phyloP scores from a whole-genome alignment of 1,284 basidiomycete genomes.

The Tausonia pullulans region DNA sequence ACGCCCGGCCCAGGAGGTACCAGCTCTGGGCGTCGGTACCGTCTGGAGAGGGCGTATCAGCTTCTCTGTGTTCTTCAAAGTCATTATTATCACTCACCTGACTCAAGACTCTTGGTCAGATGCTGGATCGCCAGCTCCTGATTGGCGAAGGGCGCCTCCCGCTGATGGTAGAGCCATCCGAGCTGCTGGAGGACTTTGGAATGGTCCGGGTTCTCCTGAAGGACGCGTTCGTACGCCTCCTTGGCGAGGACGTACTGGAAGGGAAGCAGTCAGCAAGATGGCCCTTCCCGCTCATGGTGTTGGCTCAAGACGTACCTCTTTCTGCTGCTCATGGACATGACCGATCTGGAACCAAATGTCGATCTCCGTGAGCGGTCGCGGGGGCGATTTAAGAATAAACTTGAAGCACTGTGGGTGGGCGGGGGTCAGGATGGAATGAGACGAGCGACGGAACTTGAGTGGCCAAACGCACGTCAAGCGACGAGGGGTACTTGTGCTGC shows the following conservation, averaged over 20 bases:
- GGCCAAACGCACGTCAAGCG: constrained; percentile 46
- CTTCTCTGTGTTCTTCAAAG: not conserved
- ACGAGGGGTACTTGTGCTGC: constrained; percentile 80
- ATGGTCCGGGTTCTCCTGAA: constrained; percentile 83
- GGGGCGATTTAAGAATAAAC: constrained; percentile 89
- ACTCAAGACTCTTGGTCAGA: constrained; percentile 86
- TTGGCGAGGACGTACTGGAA: constrained; percentile 71
- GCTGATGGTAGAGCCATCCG: constrained; percentile 94
- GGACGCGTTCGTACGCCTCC: constrained; percentile 94
- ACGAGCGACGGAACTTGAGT: not conserved
- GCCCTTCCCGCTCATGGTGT: not conserved
- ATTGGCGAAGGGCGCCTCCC: constrained; percentile 85
- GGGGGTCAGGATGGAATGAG: not conserved
- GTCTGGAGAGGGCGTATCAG: constrained; percentile 41
- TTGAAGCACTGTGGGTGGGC: constrained; percentile 59
- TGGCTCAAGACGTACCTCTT: constrained; percentile 54
- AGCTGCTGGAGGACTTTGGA: constrained; percentile 97
- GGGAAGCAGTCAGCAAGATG: not conserved
- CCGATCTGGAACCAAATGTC: constrained; percentile 99
- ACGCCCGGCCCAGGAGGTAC: constrained; percentile 95
- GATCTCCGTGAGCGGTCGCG: constrained; percentile 86
- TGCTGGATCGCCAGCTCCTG: constrained; percentile 89
- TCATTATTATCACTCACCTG: constrained; percentile 48
- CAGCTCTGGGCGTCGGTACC: constrained; percentile 94
- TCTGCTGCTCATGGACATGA: constrained; percentile 94